These are phyloP conservation scores for Termitomyces eurrhizus DNA, from an alignment of 768 basidiomycete species.

Conservation along the genomic window DNA sequence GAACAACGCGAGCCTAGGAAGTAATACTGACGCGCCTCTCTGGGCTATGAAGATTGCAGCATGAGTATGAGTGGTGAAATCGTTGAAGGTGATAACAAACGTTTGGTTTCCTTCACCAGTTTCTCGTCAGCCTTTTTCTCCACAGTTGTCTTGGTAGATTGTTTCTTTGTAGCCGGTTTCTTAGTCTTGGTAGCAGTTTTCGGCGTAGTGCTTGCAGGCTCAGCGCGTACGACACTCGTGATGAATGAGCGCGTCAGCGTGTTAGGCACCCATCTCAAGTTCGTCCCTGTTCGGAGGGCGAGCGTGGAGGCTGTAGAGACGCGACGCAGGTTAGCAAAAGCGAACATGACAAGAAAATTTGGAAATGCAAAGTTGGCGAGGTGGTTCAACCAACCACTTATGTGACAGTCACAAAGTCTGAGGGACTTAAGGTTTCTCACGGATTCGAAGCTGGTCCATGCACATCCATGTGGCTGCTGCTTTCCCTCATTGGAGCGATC, in stretches of 20 bases:
- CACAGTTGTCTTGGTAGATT: conserved; percentile 6
- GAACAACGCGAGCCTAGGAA: background rate
- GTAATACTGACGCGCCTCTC: background rate
- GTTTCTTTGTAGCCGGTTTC: background rate
- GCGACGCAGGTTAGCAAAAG: conserved; percentile 9
- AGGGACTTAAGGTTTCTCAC: background rate
- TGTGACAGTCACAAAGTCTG: conserved; percentile 1
- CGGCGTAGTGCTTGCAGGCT: background rate
- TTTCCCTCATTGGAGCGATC: no score
- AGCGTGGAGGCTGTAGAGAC: background rate
- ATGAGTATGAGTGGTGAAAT: background rate
- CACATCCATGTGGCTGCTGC: no score
- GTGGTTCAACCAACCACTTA: background rate
- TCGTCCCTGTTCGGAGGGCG: background rate
- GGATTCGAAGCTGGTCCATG: background rate
- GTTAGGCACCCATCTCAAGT: conserved; percentile 5
- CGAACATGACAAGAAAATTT: conserved; percentile 10
- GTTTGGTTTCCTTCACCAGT: conserved; percentile 4
- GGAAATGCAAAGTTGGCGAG: background rate
- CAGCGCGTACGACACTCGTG: conserved; percentile 10
- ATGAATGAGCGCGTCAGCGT: conserved; percentile 18
- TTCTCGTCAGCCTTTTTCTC: conserved; percentile 10
- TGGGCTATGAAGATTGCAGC: background rate
- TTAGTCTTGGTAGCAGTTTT: background rate
- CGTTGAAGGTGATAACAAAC: conserved; percentile 6